Conservation (phyloP, 2,329 filamentous ascomycete genomes). For the Endothia cerciana region DNA sequence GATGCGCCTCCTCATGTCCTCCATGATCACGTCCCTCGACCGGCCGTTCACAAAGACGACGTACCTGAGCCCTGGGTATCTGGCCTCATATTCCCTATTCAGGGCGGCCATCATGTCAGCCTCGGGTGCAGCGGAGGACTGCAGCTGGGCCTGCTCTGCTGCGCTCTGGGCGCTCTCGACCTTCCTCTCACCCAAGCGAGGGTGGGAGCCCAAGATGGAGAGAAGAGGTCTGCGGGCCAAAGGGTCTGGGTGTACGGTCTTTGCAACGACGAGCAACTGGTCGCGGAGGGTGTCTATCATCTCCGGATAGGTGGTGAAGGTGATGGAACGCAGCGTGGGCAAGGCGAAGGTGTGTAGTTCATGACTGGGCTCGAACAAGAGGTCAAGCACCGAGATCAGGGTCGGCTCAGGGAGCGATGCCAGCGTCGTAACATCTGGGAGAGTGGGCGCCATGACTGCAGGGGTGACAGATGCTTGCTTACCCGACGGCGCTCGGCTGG, state of each 20-base stretch:
- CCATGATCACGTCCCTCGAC: slow-evolving; percentile 73
- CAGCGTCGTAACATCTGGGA: slow-evolving; percentile 64
- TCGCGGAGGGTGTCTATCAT: slow-evolving; percentile 70
- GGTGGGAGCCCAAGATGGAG: slow-evolving; percentile 78
- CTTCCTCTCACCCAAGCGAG: slow-evolving; percentile 79
- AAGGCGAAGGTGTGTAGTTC: slow-evolving; percentile 74
- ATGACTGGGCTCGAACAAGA: slow-evolving; percentile 81
- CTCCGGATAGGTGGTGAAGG: slow-evolving; percentile 69
- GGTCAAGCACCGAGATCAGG: slow-evolving; percentile 67
- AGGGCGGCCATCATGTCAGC: slow-evolving; percentile 60
- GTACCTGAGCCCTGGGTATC: slow-evolving; percentile 82
- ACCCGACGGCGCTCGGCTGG: not conserved
- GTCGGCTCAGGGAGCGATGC: slow-evolving; percentile 57
- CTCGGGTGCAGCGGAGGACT: slow-evolving; percentile 60
- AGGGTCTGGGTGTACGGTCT: slow-evolving; percentile 49
- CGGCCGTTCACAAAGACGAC: slow-evolving; percentile 92
- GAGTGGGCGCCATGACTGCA: slow-evolving; percentile 32
- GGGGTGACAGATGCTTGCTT: too few species aligned
- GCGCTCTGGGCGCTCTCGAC: slow-evolving; percentile 80
- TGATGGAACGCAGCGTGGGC: slow-evolving; percentile 60
- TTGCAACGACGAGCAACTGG: slow-evolving; percentile 61
- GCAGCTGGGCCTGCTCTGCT: slow-evolving; percentile 80
- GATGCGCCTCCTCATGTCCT: slow-evolving; percentile 79
- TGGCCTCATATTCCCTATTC: slow-evolving; percentile 79
- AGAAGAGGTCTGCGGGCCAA: slow-evolving; percentile 64